These are phyloP conservation scores for Apiospora aurea DNA, from an alignment of 2,329 filamentous ascomycete genomes.

Conservation along the genomic window DNA sequence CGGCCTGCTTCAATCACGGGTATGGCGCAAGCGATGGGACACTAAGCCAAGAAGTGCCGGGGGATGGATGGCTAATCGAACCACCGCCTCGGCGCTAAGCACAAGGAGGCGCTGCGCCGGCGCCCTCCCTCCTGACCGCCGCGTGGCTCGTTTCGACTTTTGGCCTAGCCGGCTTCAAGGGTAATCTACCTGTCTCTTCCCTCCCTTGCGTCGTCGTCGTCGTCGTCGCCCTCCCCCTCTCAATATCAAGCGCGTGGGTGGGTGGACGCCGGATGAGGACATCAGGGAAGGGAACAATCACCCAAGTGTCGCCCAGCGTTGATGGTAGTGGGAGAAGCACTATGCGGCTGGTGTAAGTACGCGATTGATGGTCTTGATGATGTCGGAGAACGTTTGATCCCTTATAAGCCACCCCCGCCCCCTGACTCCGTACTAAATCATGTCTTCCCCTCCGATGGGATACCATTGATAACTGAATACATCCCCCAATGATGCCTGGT, in stretches of 20 bases:
- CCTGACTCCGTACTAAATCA: background rate
- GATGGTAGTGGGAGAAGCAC: background rate
- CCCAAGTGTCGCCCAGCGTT: background rate
- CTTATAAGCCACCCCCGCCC: background rate
- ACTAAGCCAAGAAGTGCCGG: background rate
- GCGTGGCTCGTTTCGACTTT: background rate
- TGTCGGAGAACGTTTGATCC: background rate
- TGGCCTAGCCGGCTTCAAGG: background rate
- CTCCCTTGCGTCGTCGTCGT: too few relatives aligned
- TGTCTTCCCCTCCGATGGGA: background rate
- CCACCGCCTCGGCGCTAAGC: background rate
- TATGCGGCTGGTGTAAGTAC: background rate
- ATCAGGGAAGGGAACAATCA: background rate
- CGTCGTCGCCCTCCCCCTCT: background rate
- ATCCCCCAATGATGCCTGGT: background rate
- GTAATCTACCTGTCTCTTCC: too few relatives aligned
- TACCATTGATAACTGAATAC: background rate
- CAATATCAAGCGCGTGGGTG: background rate
- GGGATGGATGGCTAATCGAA: background rate
- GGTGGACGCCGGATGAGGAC: background rate
- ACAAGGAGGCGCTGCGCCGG: constrained; percentile 9
- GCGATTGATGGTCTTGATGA: background rate
- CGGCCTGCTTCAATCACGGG: background rate
- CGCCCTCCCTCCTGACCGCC: background rate
- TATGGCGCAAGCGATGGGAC: background rate